phyloP scores from a whole-genome alignment of 164 flowering plant species.

The Tetracentron sinense region DNA sequence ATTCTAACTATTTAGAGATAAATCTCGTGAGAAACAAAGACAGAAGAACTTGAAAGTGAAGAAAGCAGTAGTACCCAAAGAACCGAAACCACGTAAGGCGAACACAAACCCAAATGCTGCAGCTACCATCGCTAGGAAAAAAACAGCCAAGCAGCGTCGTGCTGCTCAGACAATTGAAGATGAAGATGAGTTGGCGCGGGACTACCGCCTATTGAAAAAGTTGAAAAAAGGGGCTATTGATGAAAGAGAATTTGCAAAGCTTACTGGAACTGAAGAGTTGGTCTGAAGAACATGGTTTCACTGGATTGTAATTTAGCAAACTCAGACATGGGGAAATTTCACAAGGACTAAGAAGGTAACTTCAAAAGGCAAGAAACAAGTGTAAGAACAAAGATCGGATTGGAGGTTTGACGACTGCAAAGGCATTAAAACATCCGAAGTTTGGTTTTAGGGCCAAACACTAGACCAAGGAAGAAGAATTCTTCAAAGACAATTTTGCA shows the following conservation, averaged over 20 bases:
- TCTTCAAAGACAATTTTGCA: no score
- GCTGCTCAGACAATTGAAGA: conserved; percentile 72
- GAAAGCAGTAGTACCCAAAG: conserved; percentile 36
- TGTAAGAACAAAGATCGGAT: neutral
- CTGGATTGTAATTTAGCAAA: neutral
- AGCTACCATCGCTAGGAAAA: conserved; percentile 45
- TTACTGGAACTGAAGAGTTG: conserved; percentile 70
- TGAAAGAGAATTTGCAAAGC: conserved; percentile 68
- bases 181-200: conserved; percentile 70
- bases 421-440: no score
- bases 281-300: conserved; percentile 26
- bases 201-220: conserved; percentile 79
- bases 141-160: conserved; percentile 81
- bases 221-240: conserved; percentile 73
- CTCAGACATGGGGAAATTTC: neutral
- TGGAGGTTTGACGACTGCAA: no score
- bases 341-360: neutral
- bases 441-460: no score
- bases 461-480: no score
- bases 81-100: conserved; percentile 34
- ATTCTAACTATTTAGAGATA: conserved; percentile 48
- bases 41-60: conserved; percentile 65
- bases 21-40: conserved; percentile 86
- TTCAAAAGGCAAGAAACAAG: neutral
- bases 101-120: conserved; percentile 30